Evolutionary conservation across 73 alveolate genomes (phyloP), one percentile per base, ranked within the genome.

Genomic region (Paramecium sexaurelia): DNA sequence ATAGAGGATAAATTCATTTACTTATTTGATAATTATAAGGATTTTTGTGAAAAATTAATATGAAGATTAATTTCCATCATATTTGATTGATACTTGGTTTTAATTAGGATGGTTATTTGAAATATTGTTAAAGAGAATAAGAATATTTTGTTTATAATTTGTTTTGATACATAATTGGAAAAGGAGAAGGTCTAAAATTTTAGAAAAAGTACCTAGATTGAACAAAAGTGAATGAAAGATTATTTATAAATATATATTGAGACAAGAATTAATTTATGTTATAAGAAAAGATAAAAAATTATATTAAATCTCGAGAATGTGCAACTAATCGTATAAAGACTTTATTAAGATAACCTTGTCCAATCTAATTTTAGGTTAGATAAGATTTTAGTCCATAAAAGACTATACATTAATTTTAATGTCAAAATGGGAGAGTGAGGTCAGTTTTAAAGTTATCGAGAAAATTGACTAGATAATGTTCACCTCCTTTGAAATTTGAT

Each of bases 261-360:
- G 67, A 51, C 22, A 17, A 51, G 67, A 3, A 61, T 61, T 26
- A 29, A 61, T 61, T 61, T 10, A 61, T 61, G 83, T 24, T 61
- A 61, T 61, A 61, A 61, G 83, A 61, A 61, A 61, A 61, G 83
- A 61, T 61, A 61, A 61, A 61, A 61, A 61, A 61, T 32, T 61
- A 61, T 61, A 61, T 61, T 26, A 61, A 61, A 61, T 61, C 39
- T 29, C 39, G 83, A 61, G 83, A 61, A 61, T 26, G 83, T 26
- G 83, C 83, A 26, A 61, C 83, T 61, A 32, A 26, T 61, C 83
- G 83, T 11, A 27, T 61, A 11, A 61, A 61, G 26, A 61, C 83
- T 3, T 61, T 61, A 61, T 32, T 61, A 29, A 61, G 83, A 61
- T 11, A 61, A 26, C 83, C 83, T 61, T 61, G 83, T 26, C 83